phyloP scores from a whole-genome alignment of 2,329 filamentous ascomycete genomes.

The Fusarium pseudocircinatum region DNA sequence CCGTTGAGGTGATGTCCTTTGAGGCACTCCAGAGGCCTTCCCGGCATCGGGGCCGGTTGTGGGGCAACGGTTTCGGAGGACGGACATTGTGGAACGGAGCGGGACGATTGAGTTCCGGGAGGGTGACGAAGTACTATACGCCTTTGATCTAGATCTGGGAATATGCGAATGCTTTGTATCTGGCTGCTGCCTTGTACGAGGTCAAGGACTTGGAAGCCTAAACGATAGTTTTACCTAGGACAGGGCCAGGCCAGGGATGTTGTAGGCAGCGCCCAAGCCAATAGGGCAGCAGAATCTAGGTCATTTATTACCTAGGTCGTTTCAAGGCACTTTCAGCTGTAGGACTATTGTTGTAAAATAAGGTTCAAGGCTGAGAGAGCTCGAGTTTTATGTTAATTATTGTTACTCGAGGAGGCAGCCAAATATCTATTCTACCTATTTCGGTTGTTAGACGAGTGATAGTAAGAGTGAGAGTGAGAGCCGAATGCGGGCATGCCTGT shows the following conservation, averaged over 20 bases:
- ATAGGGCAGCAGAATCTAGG: constrained; percentile 22
- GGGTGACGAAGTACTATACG: not conserved
- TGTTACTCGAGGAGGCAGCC: not conserved
- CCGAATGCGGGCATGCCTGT: constrained; percentile 6
- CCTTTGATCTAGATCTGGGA: not conserved
- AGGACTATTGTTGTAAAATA: not conserved
- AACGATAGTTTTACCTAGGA: constrained; percentile 1
- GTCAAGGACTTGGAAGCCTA: constrained; percentile 18
- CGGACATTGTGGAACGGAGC: constrained; percentile 30
- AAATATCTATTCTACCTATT: not conserved
- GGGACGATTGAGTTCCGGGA: not conserved
- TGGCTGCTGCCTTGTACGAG: constrained; percentile 40
- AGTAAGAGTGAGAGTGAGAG: not conserved
- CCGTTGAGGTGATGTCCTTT: not conserved
- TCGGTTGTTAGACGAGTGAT: not conserved
- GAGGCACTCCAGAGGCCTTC: constrained; percentile 1
- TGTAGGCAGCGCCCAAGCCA: constrained; percentile 34
- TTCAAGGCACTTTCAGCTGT: constrained; percentile 25
- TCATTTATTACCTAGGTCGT: constrained; percentile 34
- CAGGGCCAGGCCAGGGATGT: constrained; percentile 34
- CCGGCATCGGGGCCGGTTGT: constrained; percentile 32
- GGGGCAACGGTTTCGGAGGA: constrained; percentile 37
- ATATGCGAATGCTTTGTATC: constrained; percentile 36
- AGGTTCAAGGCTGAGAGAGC: not conserved
- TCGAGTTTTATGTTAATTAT: not conserved